Conservation (phyloP, 805 yeast species). For the Candida caryicola region DNA sequence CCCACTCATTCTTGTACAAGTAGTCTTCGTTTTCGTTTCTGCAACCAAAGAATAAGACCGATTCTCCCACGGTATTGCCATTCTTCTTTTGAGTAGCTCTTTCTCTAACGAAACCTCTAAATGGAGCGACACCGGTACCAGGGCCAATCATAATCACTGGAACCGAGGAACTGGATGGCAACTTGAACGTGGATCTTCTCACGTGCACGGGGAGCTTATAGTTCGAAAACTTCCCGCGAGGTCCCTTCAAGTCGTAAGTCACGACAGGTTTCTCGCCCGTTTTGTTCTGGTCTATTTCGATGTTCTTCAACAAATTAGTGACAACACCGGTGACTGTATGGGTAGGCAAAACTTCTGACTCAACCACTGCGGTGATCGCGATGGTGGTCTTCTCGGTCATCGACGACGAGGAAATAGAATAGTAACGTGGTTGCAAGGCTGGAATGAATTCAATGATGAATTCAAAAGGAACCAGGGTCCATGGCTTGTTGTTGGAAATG, state of each 20-base stretch:
- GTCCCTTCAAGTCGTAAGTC: slow-evolving; percentile 78
- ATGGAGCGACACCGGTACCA: slow-evolving; percentile 98
- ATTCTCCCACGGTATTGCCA: slow-evolving; percentile 54
- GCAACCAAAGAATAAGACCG: slow-evolving; percentile 82
- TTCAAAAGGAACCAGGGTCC: slow-evolving; percentile 79
- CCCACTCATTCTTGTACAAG: slow-evolving; percentile 89
- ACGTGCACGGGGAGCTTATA: slow-evolving; percentile 83
- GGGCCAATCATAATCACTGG: slow-evolving; percentile 96
- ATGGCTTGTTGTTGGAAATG: slow-evolving; percentile 62
- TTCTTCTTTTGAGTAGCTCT: slow-evolving; percentile 53
- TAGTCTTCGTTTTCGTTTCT: slow-evolving; percentile 77
- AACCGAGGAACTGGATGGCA: slow-evolving; percentile 78
- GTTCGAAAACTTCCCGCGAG: slow-evolving; percentile 55
- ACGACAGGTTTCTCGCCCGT: slow-evolving; percentile 42
- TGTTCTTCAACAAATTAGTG: slow-evolving; percentile 78
- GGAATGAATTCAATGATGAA: slow-evolving; percentile 79
- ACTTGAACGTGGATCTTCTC: slow-evolving; percentile 90
- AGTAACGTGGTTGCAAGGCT: slow-evolving; percentile 88
- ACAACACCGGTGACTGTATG: slow-evolving; percentile 75
- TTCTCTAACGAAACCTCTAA: slow-evolving; percentile 92
- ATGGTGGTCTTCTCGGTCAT: slow-evolving; percentile 68
- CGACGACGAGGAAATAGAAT: slow-evolving; percentile 92
- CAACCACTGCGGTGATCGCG: slow-evolving; percentile 91
- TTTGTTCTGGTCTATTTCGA: slow-evolving; percentile 56
- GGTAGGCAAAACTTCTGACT: slow-evolving; percentile 43